These are phyloP conservation scores for Castanopsis chinensis DNA, from an alignment of 306 rosid species.

Conservation along the genomic window DNA sequence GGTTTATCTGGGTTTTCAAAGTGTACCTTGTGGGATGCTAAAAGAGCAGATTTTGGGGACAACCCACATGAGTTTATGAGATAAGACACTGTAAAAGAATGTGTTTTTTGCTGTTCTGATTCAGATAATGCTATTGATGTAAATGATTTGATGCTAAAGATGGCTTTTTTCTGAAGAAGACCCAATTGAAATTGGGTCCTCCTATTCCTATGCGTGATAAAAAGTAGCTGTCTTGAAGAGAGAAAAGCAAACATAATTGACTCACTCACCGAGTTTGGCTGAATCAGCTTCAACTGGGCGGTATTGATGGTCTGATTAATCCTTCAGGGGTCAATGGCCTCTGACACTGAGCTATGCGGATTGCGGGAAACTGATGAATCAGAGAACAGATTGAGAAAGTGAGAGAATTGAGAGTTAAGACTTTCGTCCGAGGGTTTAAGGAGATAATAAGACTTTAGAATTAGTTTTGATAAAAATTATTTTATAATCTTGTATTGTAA, in stretches of 20 bases:
- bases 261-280: background rate
- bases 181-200: background rate
- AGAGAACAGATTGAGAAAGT: no score
- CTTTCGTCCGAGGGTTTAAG: no score
- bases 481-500: no score
- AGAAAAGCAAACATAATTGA: slow-evolving; percentile 1
- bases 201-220: background rate
- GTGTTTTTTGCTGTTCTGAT: background rate
- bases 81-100: slow-evolving; percentile 18
- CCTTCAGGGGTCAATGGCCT: background rate
- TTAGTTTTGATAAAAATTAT: no score
- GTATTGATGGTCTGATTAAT: background rate
- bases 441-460: no score
- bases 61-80: slow-evolving; percentile 34
- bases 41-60: slow-evolving; percentile 17
- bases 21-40: slow-evolving; percentile 8
- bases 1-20: slow-evolving; percentile 3
- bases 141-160: slow-evolving; percentile 2
- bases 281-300: background rate
- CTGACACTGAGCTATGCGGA: background rate
- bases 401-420: no score
- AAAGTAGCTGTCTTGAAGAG: background rate
- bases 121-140: background rate
- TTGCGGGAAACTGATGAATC: no score
- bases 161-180: background rate